Evolutionary conservation across 208 protist genomes (phyloP).

Genomic region (Leptomonas pyrrhocoris): DNA sequence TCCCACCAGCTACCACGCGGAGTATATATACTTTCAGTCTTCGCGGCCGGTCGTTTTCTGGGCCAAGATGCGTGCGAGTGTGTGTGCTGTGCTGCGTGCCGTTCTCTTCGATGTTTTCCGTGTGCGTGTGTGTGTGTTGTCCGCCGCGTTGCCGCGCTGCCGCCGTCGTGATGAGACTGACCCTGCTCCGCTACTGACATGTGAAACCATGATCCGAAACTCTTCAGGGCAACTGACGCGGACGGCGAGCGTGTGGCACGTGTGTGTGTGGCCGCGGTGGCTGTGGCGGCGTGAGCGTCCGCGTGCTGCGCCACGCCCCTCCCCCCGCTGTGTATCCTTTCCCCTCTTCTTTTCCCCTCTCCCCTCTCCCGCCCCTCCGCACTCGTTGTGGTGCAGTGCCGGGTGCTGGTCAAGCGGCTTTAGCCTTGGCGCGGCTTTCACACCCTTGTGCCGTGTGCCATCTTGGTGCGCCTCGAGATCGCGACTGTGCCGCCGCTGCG

Average conservation of each 20-base stretch:
- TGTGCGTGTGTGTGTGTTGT: not conserved
- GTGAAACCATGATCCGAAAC: conserved; percentile 27
- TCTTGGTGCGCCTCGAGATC: conserved; percentile 41
- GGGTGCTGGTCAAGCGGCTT: conserved; percentile 26
- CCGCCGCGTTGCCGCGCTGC: not conserved
- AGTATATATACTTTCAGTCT: conserved; percentile 17
- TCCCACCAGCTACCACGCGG: conserved; percentile 22
- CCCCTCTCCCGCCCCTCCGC: not conserved
- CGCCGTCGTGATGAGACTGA: conserved; percentile 21
- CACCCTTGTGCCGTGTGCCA: conserved; percentile 36
- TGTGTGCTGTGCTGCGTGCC: not conserved
- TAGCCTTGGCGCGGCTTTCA: conserved; percentile 40
- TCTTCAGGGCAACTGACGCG: conserved; percentile 28
- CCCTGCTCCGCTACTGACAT: conserved; percentile 33
- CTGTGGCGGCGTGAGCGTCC: not conserved
- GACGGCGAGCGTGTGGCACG: not conserved
- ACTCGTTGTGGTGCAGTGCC: not conserved
- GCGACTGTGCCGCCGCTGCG: conserved; percentile 5
- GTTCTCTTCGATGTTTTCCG: not conserved
- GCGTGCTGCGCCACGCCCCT: not conserved
- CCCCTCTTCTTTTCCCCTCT: not conserved
- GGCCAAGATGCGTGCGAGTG: conserved; percentile 14
- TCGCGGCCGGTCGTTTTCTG: conserved; percentile 25
- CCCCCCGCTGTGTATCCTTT: no score
- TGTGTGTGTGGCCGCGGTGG: not conserved